Evolutionary conservation across 345 rosid species (phyloP).

Genomic region (Carallia pectinifolia): DNA sequence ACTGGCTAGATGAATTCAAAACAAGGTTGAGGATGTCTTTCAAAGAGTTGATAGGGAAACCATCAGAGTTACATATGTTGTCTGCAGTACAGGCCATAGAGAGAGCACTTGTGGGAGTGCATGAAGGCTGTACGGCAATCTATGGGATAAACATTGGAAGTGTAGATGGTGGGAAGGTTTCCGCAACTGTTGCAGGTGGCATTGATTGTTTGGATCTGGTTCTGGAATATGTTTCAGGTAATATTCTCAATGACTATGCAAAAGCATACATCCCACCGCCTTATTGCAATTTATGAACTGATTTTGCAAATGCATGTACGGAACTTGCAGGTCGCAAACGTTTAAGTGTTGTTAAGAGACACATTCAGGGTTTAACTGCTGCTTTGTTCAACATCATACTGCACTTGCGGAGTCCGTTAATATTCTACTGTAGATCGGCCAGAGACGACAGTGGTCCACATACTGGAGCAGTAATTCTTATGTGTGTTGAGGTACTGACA

Average conservation of each 20-base stretch:
- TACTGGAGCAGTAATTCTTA: conserved; percentile 81
- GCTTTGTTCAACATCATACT: conserved; percentile 67
- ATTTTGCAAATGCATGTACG: not conserved
- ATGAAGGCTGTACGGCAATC: conserved; percentile 41
- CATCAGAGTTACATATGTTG: conserved; percentile 60
- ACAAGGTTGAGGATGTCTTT: conserved; percentile 68
- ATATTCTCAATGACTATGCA: conserved; percentile 3
- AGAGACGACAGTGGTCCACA: conserved; percentile 48
- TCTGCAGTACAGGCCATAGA: conserved; percentile 70
- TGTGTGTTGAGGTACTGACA: conserved; percentile 83
- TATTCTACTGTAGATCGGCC: conserved; percentile 40
- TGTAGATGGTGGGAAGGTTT: conserved; percentile 61
- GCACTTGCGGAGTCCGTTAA: conserved; percentile 72
- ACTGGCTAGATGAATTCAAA: conserved; percentile 61
- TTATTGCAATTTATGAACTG: not conserved
- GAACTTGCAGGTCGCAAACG: conserved; percentile 57
- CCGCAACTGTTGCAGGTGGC: conserved; percentile 71
- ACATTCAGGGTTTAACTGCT: conserved; percentile 61
- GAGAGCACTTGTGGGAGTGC: conserved; percentile 79
- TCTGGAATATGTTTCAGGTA: conserved; percentile 83
- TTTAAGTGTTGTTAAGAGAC: conserved; percentile 56
- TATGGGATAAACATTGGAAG: conserved; percentile 54
- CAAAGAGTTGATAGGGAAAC: conserved; percentile 51
- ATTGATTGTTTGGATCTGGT: conserved; percentile 87
- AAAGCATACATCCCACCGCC: not conserved